These are phyloP conservation scores for Chytriomyces hyalinus DNA, from an alignment of 192 early-diverging fungal genomes.

Conservation along the genomic window DNA sequence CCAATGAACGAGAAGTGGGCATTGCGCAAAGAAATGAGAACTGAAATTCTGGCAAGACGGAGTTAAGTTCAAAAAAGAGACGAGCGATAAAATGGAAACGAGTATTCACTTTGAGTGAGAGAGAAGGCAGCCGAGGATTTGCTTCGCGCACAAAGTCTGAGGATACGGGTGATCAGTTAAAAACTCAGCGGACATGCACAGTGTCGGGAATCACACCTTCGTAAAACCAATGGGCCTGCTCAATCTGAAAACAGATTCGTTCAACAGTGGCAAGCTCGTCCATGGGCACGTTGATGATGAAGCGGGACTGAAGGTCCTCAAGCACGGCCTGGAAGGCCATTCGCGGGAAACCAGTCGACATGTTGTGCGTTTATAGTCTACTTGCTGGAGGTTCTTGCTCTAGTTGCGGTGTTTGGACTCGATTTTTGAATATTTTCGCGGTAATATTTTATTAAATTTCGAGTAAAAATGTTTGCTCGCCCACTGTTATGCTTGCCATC, in stretches of 20 bases:
- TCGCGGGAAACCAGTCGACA: conserved; percentile 35
- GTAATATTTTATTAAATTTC: no score
- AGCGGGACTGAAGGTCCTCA: conserved; percentile 92
- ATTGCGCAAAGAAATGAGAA: conserved; percentile 80
- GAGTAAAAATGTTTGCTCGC: neutral
- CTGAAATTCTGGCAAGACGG: conserved; percentile 42
- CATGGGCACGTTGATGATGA: conserved; percentile 97
- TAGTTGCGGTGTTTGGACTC: no score
- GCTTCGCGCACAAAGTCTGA: conserved; percentile 90
- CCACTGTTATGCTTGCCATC: neutral
- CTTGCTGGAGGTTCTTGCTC: no score
- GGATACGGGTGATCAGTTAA: no score
- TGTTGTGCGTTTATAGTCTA: no score
- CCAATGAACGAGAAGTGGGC: conserved; percentile 89
- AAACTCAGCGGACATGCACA: no score
- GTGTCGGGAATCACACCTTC: conserved; percentile 44
- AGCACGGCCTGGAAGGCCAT: conserved; percentile 80
- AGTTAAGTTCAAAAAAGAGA: conserved; percentile 33
- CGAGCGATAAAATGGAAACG: no score
- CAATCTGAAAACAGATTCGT: conserved; percentile 97
- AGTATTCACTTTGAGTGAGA: conserved; percentile 68
- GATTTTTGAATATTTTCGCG: no score
- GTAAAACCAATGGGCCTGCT: conserved; percentile 99
- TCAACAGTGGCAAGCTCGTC: conserved; percentile 92
- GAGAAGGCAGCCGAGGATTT: conserved; percentile 80